A percentile compares a stretch with the other conserved stretches of the same genome.
phyloP scores from a whole-genome alignment of 768 basidiomycete genomes.

The Termitomyces sp. region DNA sequence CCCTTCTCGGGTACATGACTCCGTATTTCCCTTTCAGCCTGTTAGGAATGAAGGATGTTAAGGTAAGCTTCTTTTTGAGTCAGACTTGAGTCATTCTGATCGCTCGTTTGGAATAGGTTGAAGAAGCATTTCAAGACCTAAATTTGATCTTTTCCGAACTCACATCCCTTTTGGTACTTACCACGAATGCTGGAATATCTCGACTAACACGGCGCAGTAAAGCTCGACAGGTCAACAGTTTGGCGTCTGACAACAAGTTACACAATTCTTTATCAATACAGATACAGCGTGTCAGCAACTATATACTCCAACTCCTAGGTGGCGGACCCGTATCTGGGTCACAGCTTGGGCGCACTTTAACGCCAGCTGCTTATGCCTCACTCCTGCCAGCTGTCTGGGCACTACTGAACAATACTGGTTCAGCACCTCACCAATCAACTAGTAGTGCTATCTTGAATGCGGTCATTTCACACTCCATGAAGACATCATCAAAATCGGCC shows the following conservation, averaged over 20 bases:
- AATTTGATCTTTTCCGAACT: slow-evolving; percentile 79
- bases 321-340: slow-evolving; percentile 38
- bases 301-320: slow-evolving; percentile 53
- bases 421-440: slow-evolving; percentile 12
- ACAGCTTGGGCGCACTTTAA: slow-evolving; percentile 47
- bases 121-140: slow-evolving; percentile 62
- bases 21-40: slow-evolving; percentile 79
- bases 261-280: slow-evolving; percentile 28
- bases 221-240: slow-evolving; percentile 11
- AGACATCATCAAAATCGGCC: slow-evolving; percentile 50
- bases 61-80: slow-evolving; percentile 32
- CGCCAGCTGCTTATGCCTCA: slow-evolving; percentile 51
- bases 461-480: slow-evolving; percentile 60
- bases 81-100: not conserved
- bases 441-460: slow-evolving; percentile 42
- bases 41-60: slow-evolving; percentile 45
- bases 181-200: slow-evolving; percentile 17
- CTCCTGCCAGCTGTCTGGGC: slow-evolving; percentile 80
- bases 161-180: slow-evolving; percentile 53
- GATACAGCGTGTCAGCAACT: slow-evolving; percentile 48
- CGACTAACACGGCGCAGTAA: slow-evolving; percentile 16
- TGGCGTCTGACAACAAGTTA: not conserved
- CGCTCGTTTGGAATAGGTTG: slow-evolving; percentile 36
- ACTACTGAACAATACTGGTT: slow-evolving; percentile 44
- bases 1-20: slow-evolving; percentile 66